Conservation (phyloP, 2,329 filamentous ascomycete genomes). For the Zarea fungicola region DNA sequence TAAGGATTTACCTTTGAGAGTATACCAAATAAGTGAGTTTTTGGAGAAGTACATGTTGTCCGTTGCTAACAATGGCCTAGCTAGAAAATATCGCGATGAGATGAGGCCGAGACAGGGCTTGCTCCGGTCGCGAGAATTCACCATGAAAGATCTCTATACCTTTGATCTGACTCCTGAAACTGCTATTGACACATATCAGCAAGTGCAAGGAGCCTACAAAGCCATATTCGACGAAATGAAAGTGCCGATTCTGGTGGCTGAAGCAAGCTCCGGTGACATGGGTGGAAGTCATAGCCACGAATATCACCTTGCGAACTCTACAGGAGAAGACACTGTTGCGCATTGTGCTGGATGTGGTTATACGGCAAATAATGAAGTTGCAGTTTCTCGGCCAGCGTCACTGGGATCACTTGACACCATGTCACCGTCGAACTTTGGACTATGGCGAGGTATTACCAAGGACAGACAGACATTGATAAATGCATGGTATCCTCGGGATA, state of each 20-base stretch:
- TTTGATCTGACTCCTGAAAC: slow-evolving; percentile 67
- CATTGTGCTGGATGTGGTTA: slow-evolving; percentile 70
- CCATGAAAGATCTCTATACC: slow-evolving; percentile 98
- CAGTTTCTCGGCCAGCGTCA: slow-evolving; percentile 30
- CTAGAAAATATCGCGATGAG: slow-evolving; percentile 93
- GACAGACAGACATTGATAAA: slow-evolving; percentile 65
- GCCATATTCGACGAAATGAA: slow-evolving; percentile 77
- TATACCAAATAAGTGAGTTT: slow-evolving; percentile 79
- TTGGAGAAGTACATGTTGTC: too few relatives aligned
- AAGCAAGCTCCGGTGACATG: slow-evolving; percentile 94
- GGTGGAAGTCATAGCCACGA: slow-evolving; percentile 91
- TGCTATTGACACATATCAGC: slow-evolving; percentile 75
- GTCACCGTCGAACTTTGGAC: slow-evolving; percentile 22
- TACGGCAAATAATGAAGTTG: slow-evolving; percentile 84
- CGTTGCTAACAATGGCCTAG: slow-evolving; percentile 35
- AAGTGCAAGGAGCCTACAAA: slow-evolving; percentile 68
- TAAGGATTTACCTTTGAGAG: slow-evolving; percentile 74
- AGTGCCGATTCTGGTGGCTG: slow-evolving; percentile 76
- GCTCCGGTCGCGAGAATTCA: slow-evolving; percentile 81
- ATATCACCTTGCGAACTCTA: slow-evolving; percentile 75
- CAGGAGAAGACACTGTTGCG: slow-evolving; percentile 82
- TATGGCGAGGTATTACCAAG: slow-evolving; percentile 61
- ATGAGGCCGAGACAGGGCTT: slow-evolving; percentile 82
- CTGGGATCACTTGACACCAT: background rate
- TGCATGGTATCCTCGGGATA: slow-evolving; percentile 55